Evolutionary conservation across 2,329 filamentous ascomycete genomes (phyloP), one percentile per base, ranked within the genome.

Genomic region (Penicillium sclerotigenum): DNA sequence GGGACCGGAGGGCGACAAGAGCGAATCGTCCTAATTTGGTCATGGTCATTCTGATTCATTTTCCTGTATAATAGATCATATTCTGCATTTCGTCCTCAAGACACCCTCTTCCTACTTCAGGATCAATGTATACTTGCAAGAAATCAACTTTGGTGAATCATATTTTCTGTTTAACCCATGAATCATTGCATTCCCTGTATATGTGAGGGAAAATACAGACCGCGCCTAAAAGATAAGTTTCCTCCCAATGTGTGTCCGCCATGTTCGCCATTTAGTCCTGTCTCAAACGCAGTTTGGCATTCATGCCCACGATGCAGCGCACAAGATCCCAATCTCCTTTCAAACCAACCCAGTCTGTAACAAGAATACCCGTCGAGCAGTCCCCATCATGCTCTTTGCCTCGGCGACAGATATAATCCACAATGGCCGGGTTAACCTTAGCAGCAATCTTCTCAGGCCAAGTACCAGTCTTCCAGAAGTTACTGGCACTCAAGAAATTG

Each of bases 381-480:
- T 91, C 86, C 1, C 88, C 86, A 33, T 86, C 77, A 43, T 79
- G 76, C 54, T 72, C 64, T 40, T 70, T 75, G 66, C 86, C 82
- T 54, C 75, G 79, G 59, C 75, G 73, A 63, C 83, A 84, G 50
- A 87, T 67, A 71, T 83, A 84, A 59, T 81, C 79, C 40, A 83
- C 77, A n/a, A 81, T 82, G 2, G 87, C 86, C 18, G 92, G 89
- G 77, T 97, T 97, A 47, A 96, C 81, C 76, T 89, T 90, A 20
- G 85, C 87, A 1, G 94, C 93, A 71, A 99, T 90, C 68, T 84
- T 87, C 73, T 96, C 92, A 0, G 94, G 94, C 94, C 94, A 99
- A 74, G 91, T 96, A 53, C 84, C 86, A 1, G 87, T 80, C 62
- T 90, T 92, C 86, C 93, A 97, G 78, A 97, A 97, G 77, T 97